Evolutionary conservation across 495 filamentous ascomycete species (phyloP).

Genomic region (Penicillium pancosmium): DNA sequence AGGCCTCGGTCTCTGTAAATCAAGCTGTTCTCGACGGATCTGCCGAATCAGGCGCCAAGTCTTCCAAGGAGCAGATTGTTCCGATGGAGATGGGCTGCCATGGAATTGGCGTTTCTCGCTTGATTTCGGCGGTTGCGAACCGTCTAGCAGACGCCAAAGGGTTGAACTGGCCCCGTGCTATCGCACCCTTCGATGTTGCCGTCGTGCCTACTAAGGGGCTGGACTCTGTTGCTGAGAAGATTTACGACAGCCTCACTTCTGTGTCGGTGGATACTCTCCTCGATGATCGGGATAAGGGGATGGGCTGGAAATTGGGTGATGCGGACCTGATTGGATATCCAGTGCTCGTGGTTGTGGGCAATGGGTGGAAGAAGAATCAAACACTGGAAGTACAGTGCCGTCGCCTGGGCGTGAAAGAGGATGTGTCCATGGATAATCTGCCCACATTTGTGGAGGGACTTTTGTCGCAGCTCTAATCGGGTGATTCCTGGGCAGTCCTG

Average conservation of each 20-base stretch:
- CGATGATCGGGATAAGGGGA: constrained; percentile 71
- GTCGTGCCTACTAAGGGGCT: constrained; percentile 61
- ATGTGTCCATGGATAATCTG: constrained; percentile 48
- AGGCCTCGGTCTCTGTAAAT: constrained; percentile 57
- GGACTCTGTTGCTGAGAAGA: constrained; percentile 51
- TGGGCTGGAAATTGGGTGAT: constrained; percentile 85
- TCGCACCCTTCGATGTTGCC: constrained; percentile 83
- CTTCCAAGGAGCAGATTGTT: constrained; percentile 37
- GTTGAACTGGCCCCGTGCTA: constrained; percentile 83
- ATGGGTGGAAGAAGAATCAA: constrained; percentile 64
- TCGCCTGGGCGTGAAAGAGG: constrained; percentile 50
- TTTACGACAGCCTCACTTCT: constrained; percentile 60
- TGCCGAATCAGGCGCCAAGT: constrained; percentile 13
- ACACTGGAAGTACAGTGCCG: constrained; percentile 80
- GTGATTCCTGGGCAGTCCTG: background rate
- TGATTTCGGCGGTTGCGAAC: constrained; percentile 85
- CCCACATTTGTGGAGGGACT: constrained; percentile 40
- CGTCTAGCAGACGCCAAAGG: constrained; percentile 70
- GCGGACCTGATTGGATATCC: constrained; percentile 90
- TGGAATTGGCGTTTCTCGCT: constrained; percentile 89
- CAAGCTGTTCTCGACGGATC: constrained; percentile 25
- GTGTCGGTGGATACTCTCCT: constrained; percentile 61
- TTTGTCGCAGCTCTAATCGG: constrained; percentile 42
- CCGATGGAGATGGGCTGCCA: constrained; percentile 93
- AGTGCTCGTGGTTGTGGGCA: constrained; percentile 76